Conservation (phyloP, 306 rosid genomes). For the Parietaria judaica region DNA sequence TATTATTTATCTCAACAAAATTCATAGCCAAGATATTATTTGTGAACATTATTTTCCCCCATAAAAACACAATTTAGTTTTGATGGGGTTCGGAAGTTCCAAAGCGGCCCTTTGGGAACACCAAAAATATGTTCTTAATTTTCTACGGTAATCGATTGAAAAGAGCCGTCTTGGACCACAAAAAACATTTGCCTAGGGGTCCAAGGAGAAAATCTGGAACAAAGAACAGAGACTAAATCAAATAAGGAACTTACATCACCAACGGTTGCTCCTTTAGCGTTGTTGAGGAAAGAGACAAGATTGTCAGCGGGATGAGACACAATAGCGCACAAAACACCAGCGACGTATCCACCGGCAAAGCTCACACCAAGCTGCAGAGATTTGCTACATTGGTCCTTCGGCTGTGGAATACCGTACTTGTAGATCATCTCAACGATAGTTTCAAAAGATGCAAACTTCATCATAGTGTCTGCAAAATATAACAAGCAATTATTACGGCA, state of each 20-base stretch:
- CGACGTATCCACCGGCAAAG: constrained; percentile 89
- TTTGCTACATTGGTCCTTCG: constrained; percentile 85
- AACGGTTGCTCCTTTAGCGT: constrained; percentile 92
- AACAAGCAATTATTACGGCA: background rate
- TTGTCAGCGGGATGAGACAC: constrained; percentile 99
- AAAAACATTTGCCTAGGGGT: no score
- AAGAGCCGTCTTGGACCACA: background rate
- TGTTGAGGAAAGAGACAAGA: constrained; percentile 92
- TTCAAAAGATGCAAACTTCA: constrained; percentile 96
- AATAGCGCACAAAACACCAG: constrained; percentile 90
- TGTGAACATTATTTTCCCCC: no score
- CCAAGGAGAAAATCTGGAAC: background rate
- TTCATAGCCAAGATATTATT: no score
- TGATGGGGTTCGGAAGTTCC: no score
- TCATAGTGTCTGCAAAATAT: constrained; percentile 74
- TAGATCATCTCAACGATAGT: constrained; percentile 72
- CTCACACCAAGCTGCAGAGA: constrained; percentile 82
- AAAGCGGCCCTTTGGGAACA: background rate
- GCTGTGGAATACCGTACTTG: constrained; percentile 64
- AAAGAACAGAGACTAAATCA: background rate
- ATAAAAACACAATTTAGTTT: no score
- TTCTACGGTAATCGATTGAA: background rate
- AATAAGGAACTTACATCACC: constrained; percentile 66
- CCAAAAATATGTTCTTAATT: background rate
- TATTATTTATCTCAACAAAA: no score